Base-by-base conservation (phyloP, 2,329 filamentous ascomycete species). In the Microsporum canis region DNA sequence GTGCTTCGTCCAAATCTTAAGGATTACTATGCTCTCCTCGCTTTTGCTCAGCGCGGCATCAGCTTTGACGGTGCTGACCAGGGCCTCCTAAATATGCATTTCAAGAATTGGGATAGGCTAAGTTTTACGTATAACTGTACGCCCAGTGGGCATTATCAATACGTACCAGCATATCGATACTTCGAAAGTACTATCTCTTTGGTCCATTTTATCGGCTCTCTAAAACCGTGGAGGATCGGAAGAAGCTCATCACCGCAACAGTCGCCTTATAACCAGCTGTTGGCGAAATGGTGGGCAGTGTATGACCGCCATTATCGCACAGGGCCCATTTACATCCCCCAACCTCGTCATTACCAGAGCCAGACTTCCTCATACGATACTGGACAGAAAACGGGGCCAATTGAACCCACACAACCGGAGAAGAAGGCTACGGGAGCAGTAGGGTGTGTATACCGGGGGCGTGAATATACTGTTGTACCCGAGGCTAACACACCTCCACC, bases 51-150 rank as follows among this genome's bases (percentile, higher is more conserved):
- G 67, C 81, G 86, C 60, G 91, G 91, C 31, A 88, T 92, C 71
- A 96, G 91, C 65, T 99, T 99, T 71, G 94, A 99, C 72, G 94
- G 94, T 57, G 94, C 94, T 41, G 94, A 99, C 72, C 94, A 99
- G 76, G 94, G 94, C 60, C 79, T 99, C 58, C 77, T 99, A 67
- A 99, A 99, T 73, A 91, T 95, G 81, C 88, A 97, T 76, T 99
- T 94, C 76, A 87, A 75, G 79, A 83, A 82, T 63, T 96, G 87
- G 83, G 86, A 96, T 74, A 86, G 91, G 66, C 76, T 99, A 70
- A 91, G 89, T 75, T 99, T 99, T 76, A 87, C 86, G 58, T 99
- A 97, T 79, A 99, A 99, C 73, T 94, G 94, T 74, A 99, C 94
- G 0, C 94, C 94, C 0, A 96, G 89, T 64, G 91, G 88, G 29